A percentile compares a stretch with the other conserved stretches of the same genome.
phyloP scores from a whole-genome alignment of 345 rosid genomes.

The Raphanus sativus region DNA sequence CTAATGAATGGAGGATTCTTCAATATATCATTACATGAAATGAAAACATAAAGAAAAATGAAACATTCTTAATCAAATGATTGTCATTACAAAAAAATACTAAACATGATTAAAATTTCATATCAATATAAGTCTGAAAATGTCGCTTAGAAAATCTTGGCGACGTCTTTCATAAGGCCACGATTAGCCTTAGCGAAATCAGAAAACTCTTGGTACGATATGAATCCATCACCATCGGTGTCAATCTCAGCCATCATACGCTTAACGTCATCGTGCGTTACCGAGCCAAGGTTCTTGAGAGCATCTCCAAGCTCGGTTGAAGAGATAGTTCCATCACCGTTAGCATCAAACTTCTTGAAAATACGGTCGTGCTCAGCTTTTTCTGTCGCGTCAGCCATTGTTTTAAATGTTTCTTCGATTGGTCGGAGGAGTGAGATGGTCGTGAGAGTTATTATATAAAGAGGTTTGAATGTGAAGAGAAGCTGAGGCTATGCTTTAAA shows the following conservation, averaged over 20 bases:
- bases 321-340: slow-evolving; percentile 84
- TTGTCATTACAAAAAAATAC: slow-evolving; percentile 31
- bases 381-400: slow-evolving; percentile 63
- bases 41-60: background rate
- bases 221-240: slow-evolving; percentile 84
- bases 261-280: slow-evolving; percentile 56
- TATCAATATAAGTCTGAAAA: background rate
- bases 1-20: background rate
- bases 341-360: slow-evolving; percentile 77
- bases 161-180: slow-evolving; percentile 83
- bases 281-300: slow-evolving; percentile 64
- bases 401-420: background rate
- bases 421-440: background rate
- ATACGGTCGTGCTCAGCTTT: slow-evolving; percentile 58
- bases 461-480: slow-evolving; percentile 1
- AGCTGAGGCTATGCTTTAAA: slow-evolving; percentile 39
- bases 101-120: slow-evolving; percentile 7
- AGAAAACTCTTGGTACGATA: slow-evolving; percentile 66
- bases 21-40: slow-evolving; percentile 15
- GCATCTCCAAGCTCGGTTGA: slow-evolving; percentile 74
- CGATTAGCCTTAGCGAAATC: slow-evolving; percentile 73
- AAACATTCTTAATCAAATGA: slow-evolving; percentile 19
- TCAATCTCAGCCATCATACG: slow-evolving; percentile 97
- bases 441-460: slow-evolving; percentile 22
- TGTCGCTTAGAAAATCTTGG: slow-evolving; percentile 58